Percentiles rank a stretch among this genome's conserved stretches.
Evolutionary conservation across 2,329 filamentous ascomycete genomes (phyloP).

Genomic region (Botrytis medusae): DNA sequence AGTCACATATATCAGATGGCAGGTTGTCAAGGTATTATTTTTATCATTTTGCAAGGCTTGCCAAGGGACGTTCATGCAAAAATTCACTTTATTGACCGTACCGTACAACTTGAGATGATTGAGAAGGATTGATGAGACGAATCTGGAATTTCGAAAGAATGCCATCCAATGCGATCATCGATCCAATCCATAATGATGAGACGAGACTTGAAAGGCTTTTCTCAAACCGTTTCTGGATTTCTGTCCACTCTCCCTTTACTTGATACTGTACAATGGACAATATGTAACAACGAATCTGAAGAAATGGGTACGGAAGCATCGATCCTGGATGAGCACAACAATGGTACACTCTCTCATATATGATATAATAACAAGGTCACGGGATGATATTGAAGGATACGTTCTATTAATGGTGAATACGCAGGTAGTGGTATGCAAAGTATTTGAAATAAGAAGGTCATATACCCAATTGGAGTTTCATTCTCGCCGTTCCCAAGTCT

Average conservation of each 20-base stretch:
- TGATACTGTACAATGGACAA: neutral
- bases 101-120: neutral
- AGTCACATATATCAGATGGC: neutral
- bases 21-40: neutral
- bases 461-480: neutral
- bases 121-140: constrained; percentile 4
- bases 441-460: neutral
- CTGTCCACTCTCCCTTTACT: neutral
- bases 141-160: neutral
- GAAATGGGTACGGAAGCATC: neutral
- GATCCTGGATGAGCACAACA: neutral
- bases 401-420: neutral
- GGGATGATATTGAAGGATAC: too few relatives aligned
- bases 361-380: too few relatives aligned
- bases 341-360: too few relatives aligned
- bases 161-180: neutral
- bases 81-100: neutral
- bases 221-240: neutral
- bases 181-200: neutral
- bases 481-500: neutral
- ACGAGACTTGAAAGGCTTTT: neutral
- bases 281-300: neutral
- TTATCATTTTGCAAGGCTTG: neutral
- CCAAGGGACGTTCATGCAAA: neutral
- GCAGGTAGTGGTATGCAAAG: neutral